Base-by-base conservation (phyloP, 257 asterid species). In the Rauvolfia tetraphylla region DNA sequence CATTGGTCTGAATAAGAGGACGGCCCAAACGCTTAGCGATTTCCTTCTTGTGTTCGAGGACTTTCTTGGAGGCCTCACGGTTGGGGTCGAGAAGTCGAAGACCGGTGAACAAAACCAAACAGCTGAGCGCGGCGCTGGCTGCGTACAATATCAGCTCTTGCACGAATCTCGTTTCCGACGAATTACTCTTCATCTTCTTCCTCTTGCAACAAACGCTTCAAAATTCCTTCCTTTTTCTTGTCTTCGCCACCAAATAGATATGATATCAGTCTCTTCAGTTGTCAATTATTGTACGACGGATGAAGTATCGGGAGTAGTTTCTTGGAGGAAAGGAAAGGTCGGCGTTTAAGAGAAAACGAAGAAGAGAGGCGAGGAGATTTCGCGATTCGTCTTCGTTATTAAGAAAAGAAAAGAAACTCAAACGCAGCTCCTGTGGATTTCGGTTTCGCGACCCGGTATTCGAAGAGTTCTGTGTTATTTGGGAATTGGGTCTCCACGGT, bases 111-210 rank as follows among this genome's bases (percentile, higher is more conserved):
- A 92, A 78, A 31, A 93, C 96, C 83, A 95, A 83, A 76, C 91
- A 86, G 82, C 98, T 95, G 49, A 95, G 75, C 36, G 96, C 97
- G 3, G 98, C 96, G 88, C 97, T 91, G 76, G 96, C 98, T 48
- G 96, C 98, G 54, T 87, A 91, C 54, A 90, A 84, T 56, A 92
- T 68, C 84, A 95, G 76, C 39, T 92, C 91, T 46, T 90, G 92
- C 78, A 92, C 68, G 71, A 91, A 67, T 58, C 78, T 90, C 71
- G 90, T 86, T 87, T 88, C 96, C 68, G 89, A 74, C 66, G 89
- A 83, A 72, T 89, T 88, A 48, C 81, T 68, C 77, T 71, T 86
- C 93, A 85, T 90, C 53, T 27, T 38, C 20, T 33, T 22, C 46
- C 18, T 7, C 7, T 59, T 3, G 41, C 7, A 36, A 44, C 9